Evolutionary conservation across 805 yeast species (phyloP).

Genomic region (Saccharomyces jurei): DNA sequence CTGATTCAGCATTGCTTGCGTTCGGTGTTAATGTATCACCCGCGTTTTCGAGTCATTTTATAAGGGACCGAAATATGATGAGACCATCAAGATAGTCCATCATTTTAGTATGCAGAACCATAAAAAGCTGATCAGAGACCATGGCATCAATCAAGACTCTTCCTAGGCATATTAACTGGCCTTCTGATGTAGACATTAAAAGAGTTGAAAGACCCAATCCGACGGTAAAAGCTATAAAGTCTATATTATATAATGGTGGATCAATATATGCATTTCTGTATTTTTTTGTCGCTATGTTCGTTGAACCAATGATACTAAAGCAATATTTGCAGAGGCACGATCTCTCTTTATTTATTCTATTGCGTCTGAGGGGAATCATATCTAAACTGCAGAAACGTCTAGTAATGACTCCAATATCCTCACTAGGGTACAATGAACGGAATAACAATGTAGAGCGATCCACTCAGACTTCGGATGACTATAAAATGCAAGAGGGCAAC

Average conservation of each 20-base stretch:
- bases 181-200: not conserved
- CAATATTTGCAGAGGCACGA: constrained; percentile 36
- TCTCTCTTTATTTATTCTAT: constrained; percentile 25
- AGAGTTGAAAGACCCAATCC: constrained; percentile 19
- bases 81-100: not conserved
- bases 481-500: constrained; percentile 7
- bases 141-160: not conserved
- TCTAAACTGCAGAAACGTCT: constrained; percentile 19
- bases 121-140: not conserved
- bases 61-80: not conserved
- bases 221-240: constrained; percentile 16
- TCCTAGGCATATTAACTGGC: not conserved
- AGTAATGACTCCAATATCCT: constrained; percentile 34
- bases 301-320: constrained; percentile 36
- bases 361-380: constrained; percentile 23
- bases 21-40: not conserved
- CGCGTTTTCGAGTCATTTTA: not conserved
- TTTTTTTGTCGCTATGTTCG: constrained; percentile 7
- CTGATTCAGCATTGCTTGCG: not conserved
- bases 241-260: constrained; percentile 25
- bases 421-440: constrained; percentile 35
- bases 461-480: constrained; percentile 19
- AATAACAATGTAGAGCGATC: constrained; percentile 26
- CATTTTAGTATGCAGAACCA: not conserved
- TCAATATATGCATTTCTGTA: constrained; percentile 12